Evolutionary conservation across 768 basidiomycete species (phyloP).

Genomic region (Trametes cubensis): DNA sequence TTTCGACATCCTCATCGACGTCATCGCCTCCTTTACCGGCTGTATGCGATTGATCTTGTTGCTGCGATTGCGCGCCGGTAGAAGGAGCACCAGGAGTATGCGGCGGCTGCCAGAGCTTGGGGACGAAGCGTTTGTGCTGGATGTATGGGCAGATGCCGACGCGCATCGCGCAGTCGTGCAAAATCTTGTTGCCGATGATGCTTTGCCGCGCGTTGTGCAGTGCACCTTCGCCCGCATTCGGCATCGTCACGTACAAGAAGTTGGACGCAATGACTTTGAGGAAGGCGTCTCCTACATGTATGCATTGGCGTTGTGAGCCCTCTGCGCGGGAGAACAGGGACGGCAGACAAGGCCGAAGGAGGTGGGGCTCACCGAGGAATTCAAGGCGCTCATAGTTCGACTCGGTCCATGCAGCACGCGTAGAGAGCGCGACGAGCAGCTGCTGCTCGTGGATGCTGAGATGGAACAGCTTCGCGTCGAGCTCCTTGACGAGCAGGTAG

Average conservation of each 20-base stretch:
- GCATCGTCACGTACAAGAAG: conserved; percentile 73
- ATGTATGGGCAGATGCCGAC: conserved; percentile 73
- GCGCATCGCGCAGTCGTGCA: conserved; percentile 57
- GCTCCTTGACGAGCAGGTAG: conserved; percentile 73
- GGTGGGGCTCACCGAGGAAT: conserved; percentile 60
- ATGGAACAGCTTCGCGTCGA: conserved; percentile 70
- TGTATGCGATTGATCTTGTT: not conserved
- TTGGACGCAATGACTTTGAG: conserved; percentile 78
- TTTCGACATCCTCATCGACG: conserved; percentile 13
- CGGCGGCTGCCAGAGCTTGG: conserved; percentile 64
- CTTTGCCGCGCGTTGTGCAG: conserved; percentile 67
- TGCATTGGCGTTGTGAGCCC: not conserved
- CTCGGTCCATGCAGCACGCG: conserved; percentile 70
- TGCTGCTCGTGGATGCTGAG: conserved; percentile 61
- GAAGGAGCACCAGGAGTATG: conserved; percentile 28
- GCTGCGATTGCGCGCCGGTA: not conserved
- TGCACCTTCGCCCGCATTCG: conserved; percentile 63
- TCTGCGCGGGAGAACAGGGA: not conserved
- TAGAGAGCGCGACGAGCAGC: conserved; percentile 66
- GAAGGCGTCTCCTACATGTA: conserved; percentile 69
- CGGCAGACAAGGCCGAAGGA: not conserved
- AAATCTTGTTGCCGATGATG: conserved; percentile 74
- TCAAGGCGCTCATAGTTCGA: conserved; percentile 85
- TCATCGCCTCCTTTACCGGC: conserved; percentile 8
- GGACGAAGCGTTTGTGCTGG: conserved; percentile 68